A percentile compares a stretch with the other conserved stretches of the same genome.
Conservation (phyloP, 495 filamentous ascomycete genomes). For the Lophiostoma macrostomum region DNA sequence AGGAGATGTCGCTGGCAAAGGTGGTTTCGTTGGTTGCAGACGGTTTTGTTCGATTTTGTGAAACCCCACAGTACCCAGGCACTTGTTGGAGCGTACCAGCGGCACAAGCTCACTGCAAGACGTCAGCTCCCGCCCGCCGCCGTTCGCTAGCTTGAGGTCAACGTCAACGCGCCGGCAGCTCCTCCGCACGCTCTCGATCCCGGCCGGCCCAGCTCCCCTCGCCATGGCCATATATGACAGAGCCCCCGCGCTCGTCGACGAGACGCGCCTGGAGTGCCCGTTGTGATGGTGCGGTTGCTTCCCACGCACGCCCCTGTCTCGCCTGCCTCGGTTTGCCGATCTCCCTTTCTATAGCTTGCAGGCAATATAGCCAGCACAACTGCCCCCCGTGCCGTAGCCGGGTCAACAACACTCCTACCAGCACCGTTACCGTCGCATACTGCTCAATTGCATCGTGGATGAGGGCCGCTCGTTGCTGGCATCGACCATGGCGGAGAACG, state of each 20-base stretch:
- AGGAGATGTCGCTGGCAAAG: not conserved
- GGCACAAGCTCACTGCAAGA: too few species aligned
- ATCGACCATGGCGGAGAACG: conserved; percentile 22
- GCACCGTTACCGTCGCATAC: not conserved
- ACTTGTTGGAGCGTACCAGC: too few species aligned
- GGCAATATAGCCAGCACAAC: not conserved
- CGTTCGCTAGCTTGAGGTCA: too few species aligned
- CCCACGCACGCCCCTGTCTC: conserved; percentile 21
- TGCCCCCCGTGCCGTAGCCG: too few species aligned
- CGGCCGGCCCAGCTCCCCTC: not conserved
- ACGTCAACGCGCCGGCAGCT: not conserved
- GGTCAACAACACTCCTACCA: not conserved
- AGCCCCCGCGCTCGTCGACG: not conserved
- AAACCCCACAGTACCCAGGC: too few species aligned
- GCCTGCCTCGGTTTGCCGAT: conserved; percentile 18
- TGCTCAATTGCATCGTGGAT: conserved; percentile 7
- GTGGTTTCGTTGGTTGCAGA: conserved; percentile 25
- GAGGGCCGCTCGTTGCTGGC: not conserved
- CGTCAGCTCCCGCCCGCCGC: too few species aligned
- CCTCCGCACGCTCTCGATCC: not conserved
- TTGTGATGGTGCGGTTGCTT: conserved; percentile 7
- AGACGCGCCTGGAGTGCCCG: not conserved
- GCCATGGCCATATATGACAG: not conserved
- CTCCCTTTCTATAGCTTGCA: not conserved
- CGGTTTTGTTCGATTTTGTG: too few species aligned